Base-by-base conservation (phyloP, 768 basidiomycete genomes). In the Stropharia rugosoannulata region DNA sequence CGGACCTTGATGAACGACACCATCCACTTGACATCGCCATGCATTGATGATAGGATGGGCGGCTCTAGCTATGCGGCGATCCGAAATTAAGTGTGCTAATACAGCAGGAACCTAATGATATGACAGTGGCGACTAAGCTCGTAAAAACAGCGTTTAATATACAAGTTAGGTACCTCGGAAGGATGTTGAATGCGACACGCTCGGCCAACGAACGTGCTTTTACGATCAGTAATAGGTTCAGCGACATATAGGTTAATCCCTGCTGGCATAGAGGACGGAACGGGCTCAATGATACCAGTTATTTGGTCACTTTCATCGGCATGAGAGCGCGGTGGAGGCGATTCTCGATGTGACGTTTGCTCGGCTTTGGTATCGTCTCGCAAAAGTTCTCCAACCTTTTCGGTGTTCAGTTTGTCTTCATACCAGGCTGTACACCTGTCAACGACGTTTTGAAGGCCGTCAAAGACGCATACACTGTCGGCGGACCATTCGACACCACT, bases 221-320 rank as follows among this genome's bases (percentile, higher is more conserved):
- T 95, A 25, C 94, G 79, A 68, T 96, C 95, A 7, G 81, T 74
- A 53, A 98, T 93, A 1, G 95, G 83, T 54, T 93, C 90, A 0
- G 90, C 83, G 42, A 84, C 80, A 55, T 82, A 72, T 11, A 98
- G 80, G 45, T 81, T 70, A n/a, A 93, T 73, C 0, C 83, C 88
- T 16, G 79, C 76, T 0, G 89, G 88, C 38, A 76, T 62, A 18
- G 59, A 67, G 45, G 56, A 58, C 11, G 66, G 59, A 36, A 59
- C 50, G 16, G 52, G 25, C 27, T 54, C 54, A 13, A 59, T 45
- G 11, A 56, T 36, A 4, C 42, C 53, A 40, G 54, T 22, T 18
- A 47, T 55, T 7, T 47, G 46, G 18, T 64, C 55, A 0, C 56
- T 44, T 15, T 54, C 49, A 10, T 10, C n/a, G 42, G 51, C 29